Evolutionary conservation across 306 rosid genomes (phyloP).

Genomic region (Ormosia semicastrata): DNA sequence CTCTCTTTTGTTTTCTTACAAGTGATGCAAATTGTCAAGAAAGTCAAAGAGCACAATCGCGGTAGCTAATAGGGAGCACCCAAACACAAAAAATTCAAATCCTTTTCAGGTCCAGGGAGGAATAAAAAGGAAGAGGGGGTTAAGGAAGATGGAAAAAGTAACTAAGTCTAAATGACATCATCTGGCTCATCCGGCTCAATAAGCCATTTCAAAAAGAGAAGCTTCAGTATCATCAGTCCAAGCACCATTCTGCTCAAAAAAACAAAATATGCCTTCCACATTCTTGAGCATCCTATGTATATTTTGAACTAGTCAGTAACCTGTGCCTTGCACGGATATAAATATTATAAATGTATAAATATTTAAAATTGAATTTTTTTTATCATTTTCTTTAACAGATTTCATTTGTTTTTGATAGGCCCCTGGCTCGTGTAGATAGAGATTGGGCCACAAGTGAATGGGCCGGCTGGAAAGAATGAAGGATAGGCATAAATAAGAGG

Average conservation of each 20-base stretch:
- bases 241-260: not conserved
- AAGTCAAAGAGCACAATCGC: conserved; percentile 3
- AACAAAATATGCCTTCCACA: not conserved
- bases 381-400: too few relatives aligned
- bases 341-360: too few relatives aligned
- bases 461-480: too few relatives aligned
- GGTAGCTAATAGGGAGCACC: not conserved
- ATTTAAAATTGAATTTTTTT: too few relatives aligned
- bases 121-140: not conserved
- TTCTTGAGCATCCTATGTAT: not conserved
- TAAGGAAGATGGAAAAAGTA: not conserved
- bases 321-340: too few relatives aligned
- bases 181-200: conserved; percentile 9
- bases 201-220: not conserved
- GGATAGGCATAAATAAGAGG: too few relatives aligned
- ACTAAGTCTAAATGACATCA: not conserved
- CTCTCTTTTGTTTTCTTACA: not conserved
- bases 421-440: too few relatives aligned
- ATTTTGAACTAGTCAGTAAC: not conserved
- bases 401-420: too few relatives aligned
- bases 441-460: too few relatives aligned
- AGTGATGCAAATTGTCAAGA: not conserved
- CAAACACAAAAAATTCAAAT: not conserved
- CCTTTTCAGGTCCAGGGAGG: conserved; percentile 7
- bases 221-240: not conserved